These are phyloP conservation scores for Harrya chromipes DNA, from an alignment of 768 basidiomycete genomes.

Conservation along the genomic window DNA sequence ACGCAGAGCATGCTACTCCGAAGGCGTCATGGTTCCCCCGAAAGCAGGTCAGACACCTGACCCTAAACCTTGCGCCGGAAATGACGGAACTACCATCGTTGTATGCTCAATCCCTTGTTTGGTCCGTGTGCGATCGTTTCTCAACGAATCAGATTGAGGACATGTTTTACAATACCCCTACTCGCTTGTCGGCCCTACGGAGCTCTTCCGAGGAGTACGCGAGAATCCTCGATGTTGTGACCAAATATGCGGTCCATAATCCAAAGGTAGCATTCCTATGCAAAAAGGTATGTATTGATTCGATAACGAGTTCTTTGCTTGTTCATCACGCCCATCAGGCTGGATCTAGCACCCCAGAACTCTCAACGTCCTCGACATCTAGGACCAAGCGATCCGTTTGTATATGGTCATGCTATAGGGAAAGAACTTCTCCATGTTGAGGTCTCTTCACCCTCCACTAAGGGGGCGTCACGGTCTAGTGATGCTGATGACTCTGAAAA, in stretches of 20 bases:
- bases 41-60: constrained; percentile 72
- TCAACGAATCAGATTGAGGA: constrained; percentile 76
- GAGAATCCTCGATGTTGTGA: constrained; percentile 86
- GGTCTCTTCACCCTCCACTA: constrained; percentile 32
- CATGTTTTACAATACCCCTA: constrained; percentile 90
- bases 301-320: neutral
- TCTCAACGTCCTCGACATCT: constrained; percentile 74
- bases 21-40: constrained; percentile 67
- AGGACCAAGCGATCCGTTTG: constrained; percentile 68
- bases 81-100: constrained; percentile 88
- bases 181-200: constrained; percentile 80
- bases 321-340: constrained; percentile 42
- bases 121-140: neutral
- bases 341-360: constrained; percentile 70
- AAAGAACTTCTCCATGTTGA: constrained; percentile 63
- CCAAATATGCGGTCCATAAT: constrained; percentile 94
- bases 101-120: constrained; percentile 45
- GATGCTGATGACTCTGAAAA: constrained; percentile 38
- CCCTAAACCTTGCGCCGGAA: constrained; percentile 89
- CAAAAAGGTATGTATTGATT: constrained; percentile 64
- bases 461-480: constrained; percentile 16
- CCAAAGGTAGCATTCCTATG: constrained; percentile 83
- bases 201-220: constrained; percentile 88
- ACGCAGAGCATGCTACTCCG: constrained; percentile 73
- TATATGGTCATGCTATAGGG: constrained; percentile 80